phyloP scores from a whole-genome alignment of 2,329 filamentous ascomycete species.

The Fonsecaea monophora region DNA sequence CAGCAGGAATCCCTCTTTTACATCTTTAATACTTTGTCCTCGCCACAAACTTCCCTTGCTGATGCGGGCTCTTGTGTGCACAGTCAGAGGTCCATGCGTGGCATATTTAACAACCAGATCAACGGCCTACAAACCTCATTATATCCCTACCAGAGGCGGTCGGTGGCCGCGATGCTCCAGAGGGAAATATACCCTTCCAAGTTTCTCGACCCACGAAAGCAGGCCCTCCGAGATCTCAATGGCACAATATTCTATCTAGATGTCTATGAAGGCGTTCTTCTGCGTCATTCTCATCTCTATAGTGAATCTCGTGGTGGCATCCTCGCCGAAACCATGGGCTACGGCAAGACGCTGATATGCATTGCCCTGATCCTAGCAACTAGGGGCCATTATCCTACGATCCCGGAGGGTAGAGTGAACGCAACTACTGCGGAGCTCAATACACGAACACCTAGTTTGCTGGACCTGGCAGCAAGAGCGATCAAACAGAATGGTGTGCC shows the following conservation, averaged over 20 bases:
- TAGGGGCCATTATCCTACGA: slow-evolving; percentile 68
- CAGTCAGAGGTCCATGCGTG: slow-evolving; percentile 47
- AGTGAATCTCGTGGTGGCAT: slow-evolving; percentile 73
- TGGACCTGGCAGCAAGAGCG: slow-evolving; percentile 76
- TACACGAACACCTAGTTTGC: slow-evolving; percentile 65
- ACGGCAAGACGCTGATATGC: slow-evolving; percentile 88
- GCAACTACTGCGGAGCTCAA: slow-evolving; percentile 50
- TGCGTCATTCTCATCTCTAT: slow-evolving; percentile 73
- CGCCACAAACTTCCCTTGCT: slow-evolving; percentile 47
- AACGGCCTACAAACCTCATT: slow-evolving; percentile 63
- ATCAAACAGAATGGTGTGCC: slow-evolving; percentile 71
- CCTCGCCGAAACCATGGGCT: slow-evolving; percentile 58
- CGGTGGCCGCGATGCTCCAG: slow-evolving; percentile 82
- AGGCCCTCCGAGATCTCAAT: slow-evolving; percentile 64
- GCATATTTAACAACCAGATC: slow-evolving; percentile 44
- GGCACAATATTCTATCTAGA: slow-evolving; percentile 74
- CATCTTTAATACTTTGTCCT: slow-evolving; percentile 57
- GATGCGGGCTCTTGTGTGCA: slow-evolving; percentile 43
- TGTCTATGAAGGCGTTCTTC: slow-evolving; percentile 65
- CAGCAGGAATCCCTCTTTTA: slow-evolving; percentile 58
- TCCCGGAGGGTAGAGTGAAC: slow-evolving; percentile 67
- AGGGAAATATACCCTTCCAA: slow-evolving; percentile 71
- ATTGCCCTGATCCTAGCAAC: slow-evolving; percentile 79
- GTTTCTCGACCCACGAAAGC: slow-evolving; percentile 75
- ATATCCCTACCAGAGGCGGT: slow-evolving; percentile 80